A percentile compares a stretch with the other conserved stretches of the same genome.
Conservation (phyloP, 805 yeast genomes). For the Debaryomyces maramus region DNA sequence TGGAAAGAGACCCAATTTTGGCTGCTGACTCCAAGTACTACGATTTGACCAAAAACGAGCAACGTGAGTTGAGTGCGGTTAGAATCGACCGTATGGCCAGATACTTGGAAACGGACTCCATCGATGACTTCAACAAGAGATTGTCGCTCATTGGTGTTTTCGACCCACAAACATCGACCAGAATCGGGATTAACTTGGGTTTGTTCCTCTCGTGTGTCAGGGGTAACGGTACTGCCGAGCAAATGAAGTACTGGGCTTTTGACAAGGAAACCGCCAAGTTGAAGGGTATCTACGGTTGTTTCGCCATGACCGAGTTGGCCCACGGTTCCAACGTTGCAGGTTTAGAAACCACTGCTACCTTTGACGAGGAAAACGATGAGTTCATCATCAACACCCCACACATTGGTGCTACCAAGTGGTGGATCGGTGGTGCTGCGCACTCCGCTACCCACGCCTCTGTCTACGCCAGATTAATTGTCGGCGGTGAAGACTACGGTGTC, state of each 20-base stretch:
- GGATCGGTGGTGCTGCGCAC: conserved; percentile 53
- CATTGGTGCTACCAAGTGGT: conserved; percentile 51
- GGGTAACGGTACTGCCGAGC: conserved; percentile 87
- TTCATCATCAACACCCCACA: conserved; percentile 47
- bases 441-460: conserved; percentile 43
- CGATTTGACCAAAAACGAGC: conserved; percentile 55
- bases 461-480: conserved; percentile 44
- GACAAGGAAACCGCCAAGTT: conserved; percentile 62
- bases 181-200: conserved; percentile 87
- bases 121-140: conserved; percentile 55
- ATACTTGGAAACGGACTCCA: conserved; percentile 54
- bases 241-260: conserved; percentile 78
- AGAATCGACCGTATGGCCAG: conserved; percentile 62
- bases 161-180: conserved; percentile 79
- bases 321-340: conserved; percentile 63
- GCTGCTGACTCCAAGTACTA: conserved; percentile 54
- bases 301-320: conserved; percentile 65
- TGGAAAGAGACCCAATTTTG: conserved; percentile 68
- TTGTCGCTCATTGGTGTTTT: conserved; percentile 58
- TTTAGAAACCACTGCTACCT: conserved; percentile 54
- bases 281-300: conserved; percentile 61
- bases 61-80: conserved; percentile 58
- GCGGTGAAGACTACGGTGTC: conserved; percentile 47
- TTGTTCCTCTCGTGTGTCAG: conserved; percentile 76
- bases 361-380: conserved; percentile 41